Conservation (phyloP, 2,329 filamentous ascomycete genomes). For the Fusarium paranaense region DNA sequence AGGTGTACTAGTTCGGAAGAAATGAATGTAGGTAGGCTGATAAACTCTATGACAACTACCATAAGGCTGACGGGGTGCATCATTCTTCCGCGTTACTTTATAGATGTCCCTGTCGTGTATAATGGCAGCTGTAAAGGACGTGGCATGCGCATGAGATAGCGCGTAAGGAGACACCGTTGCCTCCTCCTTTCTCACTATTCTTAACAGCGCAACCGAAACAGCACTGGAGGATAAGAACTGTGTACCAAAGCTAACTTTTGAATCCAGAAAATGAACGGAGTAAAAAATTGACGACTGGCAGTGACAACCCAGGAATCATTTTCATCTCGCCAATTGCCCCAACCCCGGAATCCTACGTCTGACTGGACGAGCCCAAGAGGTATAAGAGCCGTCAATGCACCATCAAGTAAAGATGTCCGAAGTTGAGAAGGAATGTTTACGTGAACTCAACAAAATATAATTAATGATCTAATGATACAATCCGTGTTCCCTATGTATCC, state of each 20-base stretch:
- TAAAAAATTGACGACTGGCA: not conserved
- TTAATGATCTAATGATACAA: not conserved
- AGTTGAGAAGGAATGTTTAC: not conserved
- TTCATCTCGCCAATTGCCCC: not conserved
- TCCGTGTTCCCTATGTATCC: not conserved
- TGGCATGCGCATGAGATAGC: not conserved
- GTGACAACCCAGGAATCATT: not conserved
- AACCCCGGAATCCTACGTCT: not conserved
- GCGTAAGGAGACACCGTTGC: too few relatives aligned
- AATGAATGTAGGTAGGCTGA: too few relatives aligned
- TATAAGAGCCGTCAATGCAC: not conserved
- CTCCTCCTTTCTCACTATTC: not conserved
- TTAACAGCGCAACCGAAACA: not conserved
- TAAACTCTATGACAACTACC: not conserved
- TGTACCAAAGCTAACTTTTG: not conserved
- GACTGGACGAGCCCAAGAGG: not conserved
- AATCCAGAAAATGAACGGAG: not conserved
- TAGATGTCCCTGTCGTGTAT: not conserved
- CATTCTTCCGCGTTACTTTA: not conserved
- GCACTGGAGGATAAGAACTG: not conserved
- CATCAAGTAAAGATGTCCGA: not conserved
- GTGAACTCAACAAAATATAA: not conserved
- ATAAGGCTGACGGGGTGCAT: not conserved
- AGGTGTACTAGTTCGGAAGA: not conserved
- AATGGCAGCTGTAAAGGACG: not conserved